phyloP scores from a whole-genome alignment of 78 protist species.

The Dictyostelium firmibasis region DNA sequence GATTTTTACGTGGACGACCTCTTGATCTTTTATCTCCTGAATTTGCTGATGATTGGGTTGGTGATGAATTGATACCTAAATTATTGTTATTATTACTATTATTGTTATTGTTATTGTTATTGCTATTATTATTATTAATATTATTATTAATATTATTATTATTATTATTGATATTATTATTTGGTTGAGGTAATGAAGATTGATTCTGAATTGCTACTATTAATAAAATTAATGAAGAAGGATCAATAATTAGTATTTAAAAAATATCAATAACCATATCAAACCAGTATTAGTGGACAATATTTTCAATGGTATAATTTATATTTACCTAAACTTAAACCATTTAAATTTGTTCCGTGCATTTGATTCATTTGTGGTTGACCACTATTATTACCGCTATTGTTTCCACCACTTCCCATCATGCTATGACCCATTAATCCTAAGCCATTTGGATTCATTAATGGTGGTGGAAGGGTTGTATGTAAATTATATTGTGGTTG shows the following conservation, averaged over 20 bases:
- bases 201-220: neutral
- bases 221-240: too few species aligned
- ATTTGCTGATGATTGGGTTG: neutral
- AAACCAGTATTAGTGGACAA: too few species aligned
- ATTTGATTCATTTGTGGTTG: slow-evolving; percentile 11
- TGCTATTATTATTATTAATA: neutral
- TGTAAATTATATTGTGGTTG: neutral
- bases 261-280: too few species aligned
- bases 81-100: neutral
- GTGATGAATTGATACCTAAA: neutral
- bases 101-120: neutral
- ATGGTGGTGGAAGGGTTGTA: neutral
- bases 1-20: slow-evolving; percentile 71
- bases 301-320: too few species aligned
- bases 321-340: neutral
- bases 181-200: neutral
- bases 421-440: neutral
- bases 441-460: neutral
- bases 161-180: too few species aligned
- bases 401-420: neutral
- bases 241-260: too few species aligned
- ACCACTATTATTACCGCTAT: neutral
- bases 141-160: neutral
- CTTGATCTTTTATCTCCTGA: slow-evolving; percentile 50
- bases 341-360: neutral